Percentiles rank a stretch among this genome's conserved stretches.
Conservation (phyloP, 2,329 filamentous ascomycete genomes). For the Akanthomyces muscarius region DNA sequence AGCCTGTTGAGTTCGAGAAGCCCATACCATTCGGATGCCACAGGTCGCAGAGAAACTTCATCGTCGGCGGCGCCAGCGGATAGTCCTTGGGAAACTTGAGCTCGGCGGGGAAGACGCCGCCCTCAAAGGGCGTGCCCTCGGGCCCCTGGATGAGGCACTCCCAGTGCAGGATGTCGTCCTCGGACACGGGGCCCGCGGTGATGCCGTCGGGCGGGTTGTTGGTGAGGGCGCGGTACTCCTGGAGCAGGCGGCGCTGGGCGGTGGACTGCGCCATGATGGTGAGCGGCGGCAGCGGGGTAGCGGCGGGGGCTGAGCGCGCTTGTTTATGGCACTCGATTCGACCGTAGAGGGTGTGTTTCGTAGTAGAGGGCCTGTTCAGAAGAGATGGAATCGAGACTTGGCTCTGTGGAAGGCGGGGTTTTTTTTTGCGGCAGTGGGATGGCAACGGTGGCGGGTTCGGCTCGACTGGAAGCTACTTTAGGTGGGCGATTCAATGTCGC, state of each 20-base stretch:
- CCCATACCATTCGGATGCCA: constrained; percentile 89
- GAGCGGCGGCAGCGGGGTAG: not conserved
- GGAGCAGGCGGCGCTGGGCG: constrained; percentile 77
- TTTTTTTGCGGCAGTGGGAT: too few species aligned
- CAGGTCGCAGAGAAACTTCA: constrained; percentile 91
- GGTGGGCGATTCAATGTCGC: too few species aligned
- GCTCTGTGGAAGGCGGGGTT: too few species aligned
- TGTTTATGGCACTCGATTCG: not conserved
- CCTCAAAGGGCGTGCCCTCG: constrained; percentile 93
- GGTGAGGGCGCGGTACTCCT: constrained; percentile 92
- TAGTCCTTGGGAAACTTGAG: constrained; percentile 95
- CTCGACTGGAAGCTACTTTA: not conserved
- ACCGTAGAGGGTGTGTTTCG: too few species aligned
- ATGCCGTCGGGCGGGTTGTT: constrained; percentile 97
- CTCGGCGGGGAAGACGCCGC: constrained; percentile 91
- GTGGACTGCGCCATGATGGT: constrained; percentile 54
- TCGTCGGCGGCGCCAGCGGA: constrained; percentile 89
- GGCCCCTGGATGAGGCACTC: constrained; percentile 95
- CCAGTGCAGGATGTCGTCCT: constrained; percentile 95
- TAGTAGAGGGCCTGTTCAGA: too few species aligned
- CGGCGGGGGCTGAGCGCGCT: not conserved
- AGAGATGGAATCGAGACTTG: too few species aligned
- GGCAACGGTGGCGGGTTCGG: not conserved
- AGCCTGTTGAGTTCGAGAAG: not conserved
- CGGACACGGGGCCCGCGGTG: constrained; percentile 84